Evolutionary conservation across 2,329 filamentous ascomycete genomes (phyloP), one percentile per base, ranked within the genome.

Genomic region (Clonostachys sp.): DNA sequence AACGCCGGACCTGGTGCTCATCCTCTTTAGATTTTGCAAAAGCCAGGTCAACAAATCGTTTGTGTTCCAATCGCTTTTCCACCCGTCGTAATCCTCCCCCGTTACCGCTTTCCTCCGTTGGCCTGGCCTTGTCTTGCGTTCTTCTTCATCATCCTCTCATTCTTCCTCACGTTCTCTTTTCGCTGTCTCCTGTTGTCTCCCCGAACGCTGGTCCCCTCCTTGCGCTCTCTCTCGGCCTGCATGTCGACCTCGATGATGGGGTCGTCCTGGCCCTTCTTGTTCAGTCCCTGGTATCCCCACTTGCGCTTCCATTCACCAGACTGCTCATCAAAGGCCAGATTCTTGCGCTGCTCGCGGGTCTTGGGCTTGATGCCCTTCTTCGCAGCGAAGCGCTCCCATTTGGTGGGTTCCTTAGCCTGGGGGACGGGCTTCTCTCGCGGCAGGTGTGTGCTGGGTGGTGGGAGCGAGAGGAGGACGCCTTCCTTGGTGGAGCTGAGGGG

Each of bases 321-420:
- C 50, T 78, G 83, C 68, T 95, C 89, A 67, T 97, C 90, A 66
- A 86, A 97, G 48, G 86, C 83, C 58, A 91, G 72, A 72, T 96
- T 78, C 69, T 76, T 68, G 52, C 83, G 79, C 67, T 84, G 78
- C 63, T 94, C 90, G 55, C 87, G 82, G 55, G 82, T 87, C 80
- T 91, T 95, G 69, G 84, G 83, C 73, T 87, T 89, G 72, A 99
- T 97, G 48, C 94, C 94, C 79, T 96, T 95, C 82, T 95, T 95
- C 67, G 84, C 87, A 42, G 94, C 94, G 73, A 99, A 99, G 61
- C 86, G 83, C 74, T 96, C 86, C 94, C 94, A 99, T 67, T 91
- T 96, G 50, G 92, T 97, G 56, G 86, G 86, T 48, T 85, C 75
- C 72, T 91, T 94, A 56, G 84, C 80, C 48, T 83, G 78, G 1